Evolutionary conservation across 192 early-diverging fungal genomes (phyloP), one percentile per base, ranked within the genome.

Genomic region (Umbelopsis ramanniana): DNA sequence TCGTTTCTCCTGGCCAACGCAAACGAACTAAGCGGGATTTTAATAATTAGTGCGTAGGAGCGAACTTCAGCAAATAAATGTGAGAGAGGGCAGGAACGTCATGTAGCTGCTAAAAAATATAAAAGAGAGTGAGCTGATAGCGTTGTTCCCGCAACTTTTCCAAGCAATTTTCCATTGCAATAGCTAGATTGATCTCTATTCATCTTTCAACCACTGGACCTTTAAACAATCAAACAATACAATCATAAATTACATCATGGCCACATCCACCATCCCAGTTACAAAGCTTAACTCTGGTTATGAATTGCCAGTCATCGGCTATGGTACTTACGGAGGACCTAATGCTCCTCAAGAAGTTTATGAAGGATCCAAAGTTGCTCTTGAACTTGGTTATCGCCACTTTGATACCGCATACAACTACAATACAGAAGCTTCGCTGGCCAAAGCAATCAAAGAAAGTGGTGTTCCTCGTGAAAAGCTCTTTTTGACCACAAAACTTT

Each of bases 401-500:
- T 72, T 79, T 57, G 77, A 79, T 57, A 79, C 77, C 5, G 77
- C 77, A 17, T 74, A 50, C 45, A 46, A 53, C 50, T 79, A 73
- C 55, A 74, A 74, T 69, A n/a, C 48, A 26, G 43, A 52, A 15
- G 67, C 53, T 11, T 63, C 72, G 52, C 40, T 74, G 12, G 95
- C 94, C 24, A 74, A 86, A 45, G 93, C 88, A 0, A 85, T 94
- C 19, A 81, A 79, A 63, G 81, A 90, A 46, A 71, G 73, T n/a
- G 73, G 54, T 24, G 75, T 92, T 6, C 84, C 84, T 33, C 92
- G 94, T 66, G 76, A 89, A 69, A 74, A 94, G 24, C 77, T 95
- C 29, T 96, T 93, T 69, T 79, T 93, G 22, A 92, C 90, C 0
- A 92, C 91, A 74, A 93, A 93, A 73, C 69, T 83, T 14, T 91